These are phyloP conservation scores for Zasmidium cellare DNA, from an alignment of 2,329 filamentous ascomycete genomes.

Conservation along the genomic window DNA sequence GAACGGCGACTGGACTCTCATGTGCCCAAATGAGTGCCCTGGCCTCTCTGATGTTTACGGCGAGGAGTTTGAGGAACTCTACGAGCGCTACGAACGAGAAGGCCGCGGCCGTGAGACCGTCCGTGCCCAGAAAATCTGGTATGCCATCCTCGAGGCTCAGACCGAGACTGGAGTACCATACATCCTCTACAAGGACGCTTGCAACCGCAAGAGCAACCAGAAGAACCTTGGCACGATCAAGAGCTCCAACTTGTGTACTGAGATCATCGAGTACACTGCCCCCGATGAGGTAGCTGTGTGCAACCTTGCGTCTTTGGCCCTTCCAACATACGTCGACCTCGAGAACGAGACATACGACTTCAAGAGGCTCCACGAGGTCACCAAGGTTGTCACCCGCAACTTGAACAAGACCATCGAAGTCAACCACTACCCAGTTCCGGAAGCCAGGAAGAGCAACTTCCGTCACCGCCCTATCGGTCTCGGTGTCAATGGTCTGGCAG, in stretches of 20 bases:
- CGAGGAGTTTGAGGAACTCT: conserved; percentile 93
- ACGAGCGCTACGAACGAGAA: conserved; percentile 84
- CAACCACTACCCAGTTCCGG: conserved; percentile 96
- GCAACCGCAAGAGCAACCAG: conserved; percentile 99
- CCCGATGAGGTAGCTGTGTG: conserved; percentile 98
- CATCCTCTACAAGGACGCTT: conserved; percentile 99
- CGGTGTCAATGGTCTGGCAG: conserved; percentile 95
- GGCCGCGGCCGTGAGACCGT: conserved; percentile 86
- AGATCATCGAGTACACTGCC: conserved; percentile 96
- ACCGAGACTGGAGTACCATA: conserved; percentile 99
- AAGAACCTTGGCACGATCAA: conserved; percentile 99
- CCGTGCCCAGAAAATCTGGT: conserved; percentile 99
- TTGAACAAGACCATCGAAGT: conserved; percentile 98
- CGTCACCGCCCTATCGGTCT: conserved; percentile 94
- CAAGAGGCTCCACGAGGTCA: conserved; percentile 92
- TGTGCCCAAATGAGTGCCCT: conserved; percentile 96
- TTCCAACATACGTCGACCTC: conserved; percentile 89
- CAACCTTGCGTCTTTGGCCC: conserved; percentile 91
- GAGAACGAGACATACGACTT: conserved; percentile 87
- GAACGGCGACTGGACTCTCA: conserved; percentile 95
- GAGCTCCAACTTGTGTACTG: conserved; percentile 97
- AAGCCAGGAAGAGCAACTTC: conserved; percentile 95
- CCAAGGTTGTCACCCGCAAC: conserved; percentile 88
- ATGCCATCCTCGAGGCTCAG: conserved; percentile 95
- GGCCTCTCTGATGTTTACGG: conserved; percentile 96